A percentile compares a stretch with the other conserved stretches of the same genome.
Evolutionary conservation across 2,329 filamentous ascomycete species (phyloP).

Genomic region (Colletotrichum tofieldiae): DNA sequence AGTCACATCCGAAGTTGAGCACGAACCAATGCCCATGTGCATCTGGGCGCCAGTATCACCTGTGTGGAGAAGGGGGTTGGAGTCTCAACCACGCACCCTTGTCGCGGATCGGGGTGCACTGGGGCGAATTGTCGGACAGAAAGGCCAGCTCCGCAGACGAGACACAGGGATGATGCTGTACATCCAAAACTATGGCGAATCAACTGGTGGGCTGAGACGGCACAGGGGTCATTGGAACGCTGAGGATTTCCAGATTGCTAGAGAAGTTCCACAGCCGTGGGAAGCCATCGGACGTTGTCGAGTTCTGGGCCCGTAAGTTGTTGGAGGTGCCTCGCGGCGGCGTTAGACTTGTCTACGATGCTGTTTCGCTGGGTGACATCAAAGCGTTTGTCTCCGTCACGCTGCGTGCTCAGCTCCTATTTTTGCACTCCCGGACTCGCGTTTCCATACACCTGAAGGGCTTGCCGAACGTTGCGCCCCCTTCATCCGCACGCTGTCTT

Average conservation of each 20-base stretch:
- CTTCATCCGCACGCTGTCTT: background rate
- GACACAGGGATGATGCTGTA: conserved; percentile 31
- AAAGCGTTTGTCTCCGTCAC: conserved; percentile 24
- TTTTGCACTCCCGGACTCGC: conserved; percentile 30
- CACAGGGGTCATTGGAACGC: conserved; percentile 34
- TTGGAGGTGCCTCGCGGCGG: background rate
- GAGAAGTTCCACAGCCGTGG: conserved; percentile 6
- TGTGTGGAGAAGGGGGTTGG: conserved; percentile 37
- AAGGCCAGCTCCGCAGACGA: conserved; percentile 3
- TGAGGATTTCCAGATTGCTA: conserved; percentile 8
- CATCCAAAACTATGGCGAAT: conserved; percentile 42
- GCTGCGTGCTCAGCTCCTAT: conserved; percentile 15
- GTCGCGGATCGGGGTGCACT: conserved; percentile 21
- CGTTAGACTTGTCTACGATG: conserved; percentile 17
- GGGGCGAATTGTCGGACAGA: conserved; percentile 5
- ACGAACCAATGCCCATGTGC: conserved; percentile 33
- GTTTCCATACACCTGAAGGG: background rate
- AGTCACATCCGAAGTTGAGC: conserved; percentile 36
- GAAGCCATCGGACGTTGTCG: conserved; percentile 6
- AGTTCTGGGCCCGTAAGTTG: conserved; percentile 21
- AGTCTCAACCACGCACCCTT: conserved; percentile 39
- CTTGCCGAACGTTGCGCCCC: background rate
- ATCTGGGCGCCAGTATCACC: conserved; percentile 40
- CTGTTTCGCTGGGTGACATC: conserved; percentile 39
- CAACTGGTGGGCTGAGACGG: conserved; percentile 31